Conservation (phyloP, 345 rosid genomes). For the Camelina hispida region DNA sequence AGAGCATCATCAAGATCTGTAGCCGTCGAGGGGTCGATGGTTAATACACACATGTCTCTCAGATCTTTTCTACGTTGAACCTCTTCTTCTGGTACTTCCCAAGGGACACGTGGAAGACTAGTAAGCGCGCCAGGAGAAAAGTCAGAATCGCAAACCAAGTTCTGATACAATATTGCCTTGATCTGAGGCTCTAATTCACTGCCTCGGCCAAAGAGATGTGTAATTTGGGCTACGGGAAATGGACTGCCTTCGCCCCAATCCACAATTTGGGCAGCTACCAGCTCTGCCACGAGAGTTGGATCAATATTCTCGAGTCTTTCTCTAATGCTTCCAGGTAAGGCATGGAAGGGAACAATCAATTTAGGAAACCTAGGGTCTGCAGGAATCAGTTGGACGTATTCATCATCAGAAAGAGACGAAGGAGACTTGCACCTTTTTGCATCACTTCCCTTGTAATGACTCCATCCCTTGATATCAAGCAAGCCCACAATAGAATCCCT, state of each 20-base stretch:
- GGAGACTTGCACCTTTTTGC: conserved; percentile 47
- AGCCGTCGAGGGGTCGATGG: conserved; percentile 79
- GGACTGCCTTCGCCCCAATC: conserved; percentile 72
- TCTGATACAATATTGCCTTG: conserved; percentile 72
- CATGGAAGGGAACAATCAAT: conserved; percentile 59
- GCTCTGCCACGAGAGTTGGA: conserved; percentile 66
- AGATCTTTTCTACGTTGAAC: conserved; percentile 63
- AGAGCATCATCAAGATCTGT: conserved; percentile 93
- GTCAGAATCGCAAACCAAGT: conserved; percentile 63
- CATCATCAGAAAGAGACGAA: conserved; percentile 46
- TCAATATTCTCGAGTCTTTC: conserved; percentile 69
- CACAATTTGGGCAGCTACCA: conserved; percentile 71
- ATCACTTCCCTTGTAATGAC: conserved; percentile 52
- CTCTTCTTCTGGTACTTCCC: conserved; percentile 80
- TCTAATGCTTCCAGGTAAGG: conserved; percentile 66
- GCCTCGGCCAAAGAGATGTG: conserved; percentile 70
- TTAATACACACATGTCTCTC: conserved; percentile 73
- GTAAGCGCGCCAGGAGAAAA: conserved; percentile 63
- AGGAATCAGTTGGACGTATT: conserved; percentile 62
- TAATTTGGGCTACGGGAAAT: conserved; percentile 61
- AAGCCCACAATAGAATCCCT: conserved; percentile 76
- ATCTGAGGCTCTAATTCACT: conserved; percentile 70
- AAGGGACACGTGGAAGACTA: conserved; percentile 69
- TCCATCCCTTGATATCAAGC: conserved; percentile 71
- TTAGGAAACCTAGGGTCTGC: conserved; percentile 74